Evolutionary conservation across 106 monocot genomes (phyloP).

Genomic region (Xerophyta viscosa): DNA sequence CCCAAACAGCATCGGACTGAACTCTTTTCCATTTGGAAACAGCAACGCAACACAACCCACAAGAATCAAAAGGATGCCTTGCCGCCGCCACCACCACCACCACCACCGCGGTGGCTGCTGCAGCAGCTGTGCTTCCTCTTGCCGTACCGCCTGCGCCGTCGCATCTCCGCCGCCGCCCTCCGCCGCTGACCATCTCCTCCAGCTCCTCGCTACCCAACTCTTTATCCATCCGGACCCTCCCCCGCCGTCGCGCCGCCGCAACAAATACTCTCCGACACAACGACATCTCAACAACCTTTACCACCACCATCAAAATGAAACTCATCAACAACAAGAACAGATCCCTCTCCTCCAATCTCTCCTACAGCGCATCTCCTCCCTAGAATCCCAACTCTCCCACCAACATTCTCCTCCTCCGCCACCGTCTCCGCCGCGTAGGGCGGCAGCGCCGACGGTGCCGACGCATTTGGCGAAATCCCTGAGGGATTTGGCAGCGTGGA

Average conservation of each 20-base stretch:
- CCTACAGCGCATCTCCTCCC: constrained; percentile 21
- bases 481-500: constrained; percentile 54
- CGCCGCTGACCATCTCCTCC: constrained; percentile 40
- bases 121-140: constrained; percentile 9
- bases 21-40: too few relatives aligned
- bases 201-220: constrained; percentile 26
- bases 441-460: background rate
- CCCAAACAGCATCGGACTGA: too few relatives aligned
- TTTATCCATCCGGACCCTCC: constrained; percentile 22
- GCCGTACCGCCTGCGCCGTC: constrained; percentile 8
- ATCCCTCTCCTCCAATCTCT: constrained; percentile 35
- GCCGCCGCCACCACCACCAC: constrained; percentile 21
- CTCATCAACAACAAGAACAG: background rate
- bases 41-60: too few relatives aligned
- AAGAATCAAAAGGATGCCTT: too few relatives aligned
- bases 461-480: constrained; percentile 15
- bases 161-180: constrained; percentile 2
- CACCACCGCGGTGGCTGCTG: constrained; percentile 13
- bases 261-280: background rate
- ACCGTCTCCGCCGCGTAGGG: background rate
- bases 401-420: constrained; percentile 14
- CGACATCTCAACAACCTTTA: background rate
- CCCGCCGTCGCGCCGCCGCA: background rate
- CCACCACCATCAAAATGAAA: constrained; percentile 1
- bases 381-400: constrained; percentile 27